These are phyloP conservation scores for Ruellia speciosa DNA, from an alignment of 305 asterid genomes.

Conservation along the genomic window DNA sequence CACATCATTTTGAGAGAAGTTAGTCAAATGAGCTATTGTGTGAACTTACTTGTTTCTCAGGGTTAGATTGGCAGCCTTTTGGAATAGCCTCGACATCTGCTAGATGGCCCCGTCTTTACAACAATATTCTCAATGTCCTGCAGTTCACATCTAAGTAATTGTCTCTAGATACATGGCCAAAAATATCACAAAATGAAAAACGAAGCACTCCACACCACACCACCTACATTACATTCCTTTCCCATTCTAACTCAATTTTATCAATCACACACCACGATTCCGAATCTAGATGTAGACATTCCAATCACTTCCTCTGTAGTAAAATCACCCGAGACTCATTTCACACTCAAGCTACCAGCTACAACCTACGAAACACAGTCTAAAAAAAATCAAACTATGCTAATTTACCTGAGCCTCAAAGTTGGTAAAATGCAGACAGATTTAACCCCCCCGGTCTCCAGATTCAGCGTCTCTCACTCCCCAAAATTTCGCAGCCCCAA, in stretches of 20 bases:
- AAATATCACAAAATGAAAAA: slow-evolving; percentile 1
- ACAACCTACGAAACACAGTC: slow-evolving; percentile 6
- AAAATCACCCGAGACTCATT: slow-evolving; percentile 17
- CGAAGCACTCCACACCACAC: background rate
- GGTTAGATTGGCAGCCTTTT: slow-evolving; percentile 39
- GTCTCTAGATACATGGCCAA: slow-evolving; percentile 16
- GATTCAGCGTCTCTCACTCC: slow-evolving; percentile 20
- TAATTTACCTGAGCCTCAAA: slow-evolving; percentile 31
- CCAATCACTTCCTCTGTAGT: slow-evolving; percentile 9
- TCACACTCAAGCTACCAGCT: slow-evolving; percentile 19
- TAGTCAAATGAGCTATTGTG: slow-evolving; percentile 10
- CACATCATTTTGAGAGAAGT: background rate
- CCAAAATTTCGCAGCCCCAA: slow-evolving; percentile 24
- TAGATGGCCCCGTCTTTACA: slow-evolving; percentile 28
- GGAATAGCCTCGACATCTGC: slow-evolving; percentile 58
- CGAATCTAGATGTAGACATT: background rate
- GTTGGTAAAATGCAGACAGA: slow-evolving; percentile 20
- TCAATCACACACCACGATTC: too few relatives aligned
- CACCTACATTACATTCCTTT: background rate
- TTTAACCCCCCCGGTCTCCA: slow-evolving; percentile 22
- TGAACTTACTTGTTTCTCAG: slow-evolving; percentile 42
- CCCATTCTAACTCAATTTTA: slow-evolving; percentile 1
- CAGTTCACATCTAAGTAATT: slow-evolving; percentile 28
- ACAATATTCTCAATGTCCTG: slow-evolving; percentile 33
- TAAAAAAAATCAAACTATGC: background rate